Conservation (phyloP, 495 filamentous ascomycete species). For the Trichoderma reesei region DNA sequence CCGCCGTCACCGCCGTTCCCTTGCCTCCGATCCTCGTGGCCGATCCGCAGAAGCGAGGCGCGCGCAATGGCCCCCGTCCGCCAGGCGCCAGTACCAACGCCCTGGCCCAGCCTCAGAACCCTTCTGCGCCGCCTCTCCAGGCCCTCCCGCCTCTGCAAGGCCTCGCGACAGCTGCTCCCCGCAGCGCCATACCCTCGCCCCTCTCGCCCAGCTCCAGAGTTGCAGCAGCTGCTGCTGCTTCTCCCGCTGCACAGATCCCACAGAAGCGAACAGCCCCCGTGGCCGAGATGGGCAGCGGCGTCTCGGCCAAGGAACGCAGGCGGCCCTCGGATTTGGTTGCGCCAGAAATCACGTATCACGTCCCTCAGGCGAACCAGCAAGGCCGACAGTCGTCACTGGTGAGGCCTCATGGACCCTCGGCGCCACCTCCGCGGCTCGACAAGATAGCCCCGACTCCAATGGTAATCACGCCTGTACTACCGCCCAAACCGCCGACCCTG, state of each 20-base stretch:
- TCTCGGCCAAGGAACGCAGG: constrained; percentile 1
- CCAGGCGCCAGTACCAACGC: not conserved
- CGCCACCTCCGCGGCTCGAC: constrained; percentile 1
- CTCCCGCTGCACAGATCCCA: not conserved
- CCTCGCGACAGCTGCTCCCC: not conserved
- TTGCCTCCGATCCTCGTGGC: not conserved
- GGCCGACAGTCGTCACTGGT: not conserved
- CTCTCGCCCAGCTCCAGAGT: not conserved
- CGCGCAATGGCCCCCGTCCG: not conserved
- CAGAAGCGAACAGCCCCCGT: not conserved
- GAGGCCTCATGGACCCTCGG: constrained; percentile 8
- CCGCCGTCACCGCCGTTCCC: not conserved
- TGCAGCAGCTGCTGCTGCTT: too few relatives aligned
- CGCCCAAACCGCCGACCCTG: constrained; percentile 5
- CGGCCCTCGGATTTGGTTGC: constrained; percentile 7
- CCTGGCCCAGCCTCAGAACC: too few relatives aligned
- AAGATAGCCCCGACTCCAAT: not conserved
- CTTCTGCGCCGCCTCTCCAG: not conserved
- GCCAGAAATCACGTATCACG: constrained; percentile 10
- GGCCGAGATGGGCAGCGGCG: not conserved
- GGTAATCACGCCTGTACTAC: constrained; percentile 6
- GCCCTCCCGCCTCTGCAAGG: not conserved
- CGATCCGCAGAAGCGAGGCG: constrained; percentile 1
- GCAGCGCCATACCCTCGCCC: not conserved
- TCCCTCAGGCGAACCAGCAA: not conserved